Base-by-base conservation (phyloP, 2,329 filamentous ascomycete species). In the Lasiodiplodia citricola region DNA sequence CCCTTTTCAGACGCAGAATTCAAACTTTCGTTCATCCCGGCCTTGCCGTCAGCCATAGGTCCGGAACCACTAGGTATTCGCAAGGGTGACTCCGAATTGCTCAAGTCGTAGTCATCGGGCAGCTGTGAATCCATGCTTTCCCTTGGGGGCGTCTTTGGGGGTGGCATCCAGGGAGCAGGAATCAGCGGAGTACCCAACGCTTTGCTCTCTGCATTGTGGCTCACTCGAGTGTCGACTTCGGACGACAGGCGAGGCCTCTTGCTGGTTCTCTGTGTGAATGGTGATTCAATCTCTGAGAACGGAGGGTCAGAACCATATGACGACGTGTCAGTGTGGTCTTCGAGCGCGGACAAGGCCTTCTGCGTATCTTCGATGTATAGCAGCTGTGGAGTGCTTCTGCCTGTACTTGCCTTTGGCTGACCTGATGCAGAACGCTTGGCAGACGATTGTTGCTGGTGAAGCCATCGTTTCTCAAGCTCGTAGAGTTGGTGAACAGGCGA, bases 341-440 rank as follows among this genome's bases (percentile, higher is more conserved):
- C 78, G 11, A 84, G 65, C 2, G 75, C 80, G 41, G 76, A 73
- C 51, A 75, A 76, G 18, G 80, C 82, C 28, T 81, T 68, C 70
- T 84, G 83, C 6, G 83, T 83, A 66, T 83, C 79, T 37, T 83
- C 81, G 31, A 84, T 73, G 57, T 78, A 80, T 5, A 58, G 21
- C 2, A 44, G 55, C 13, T 31, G 35, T 7, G 64, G 60, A 28
- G 25, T 18, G 14, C 65, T 67, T 16, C 23, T 56, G 3, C 41
- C 16, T 13, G 28, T 68, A 28, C 38, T 55, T 23, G 31, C 37
- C 25, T 38, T 38, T 16, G 54, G 31, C n/a, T 21, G 21, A 10
- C 65, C 23, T 10, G 54, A 56, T 16, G 37, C 64, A 52, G 44
- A 16, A n/a, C 55, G 65, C 23, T 60, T 71, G 4, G 44, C 41